A percentile compares a stretch with the other conserved stretches of the same genome.
phyloP scores from a whole-genome alignment of 345 rosid species.

The Murraya koenigii region DNA sequence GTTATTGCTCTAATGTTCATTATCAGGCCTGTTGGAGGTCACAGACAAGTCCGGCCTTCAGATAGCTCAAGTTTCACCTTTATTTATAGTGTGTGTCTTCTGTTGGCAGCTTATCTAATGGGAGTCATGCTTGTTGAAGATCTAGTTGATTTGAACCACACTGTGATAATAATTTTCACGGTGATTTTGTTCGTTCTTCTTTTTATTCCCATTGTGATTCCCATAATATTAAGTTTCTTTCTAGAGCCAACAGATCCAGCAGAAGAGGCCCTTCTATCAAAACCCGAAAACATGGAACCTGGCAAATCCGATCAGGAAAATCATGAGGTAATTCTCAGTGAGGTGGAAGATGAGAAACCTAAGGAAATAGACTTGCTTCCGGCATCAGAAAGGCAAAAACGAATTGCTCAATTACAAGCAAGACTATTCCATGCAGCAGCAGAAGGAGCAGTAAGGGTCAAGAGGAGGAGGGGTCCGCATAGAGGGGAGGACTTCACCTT shows the following conservation, averaged over 20 bases:
- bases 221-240: constrained; percentile 53
- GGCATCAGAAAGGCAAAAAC: constrained; percentile 68
- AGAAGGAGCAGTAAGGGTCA: constrained; percentile 83
- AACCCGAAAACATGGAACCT: constrained; percentile 43
- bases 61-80: constrained; percentile 65
- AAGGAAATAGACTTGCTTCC: constrained; percentile 88
- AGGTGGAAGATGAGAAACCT: constrained; percentile 94
- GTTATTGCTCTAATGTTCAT: constrained; percentile 72
- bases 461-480: constrained; percentile 75
- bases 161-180: constrained; percentile 46
- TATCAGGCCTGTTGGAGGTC: constrained; percentile 93
- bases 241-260: constrained; percentile 33
- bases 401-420: constrained; percentile 80
- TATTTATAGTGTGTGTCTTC: constrained; percentile 74
- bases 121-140: constrained; percentile 90
- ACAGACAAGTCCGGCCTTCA: constrained; percentile 68
- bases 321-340: constrained; percentile 72
- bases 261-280: constrained; percentile 63
- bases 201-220: constrained; percentile 64
- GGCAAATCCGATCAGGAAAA: constrained; percentile 37
- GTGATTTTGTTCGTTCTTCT: constrained; percentile 60
- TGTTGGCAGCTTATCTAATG: constrained; percentile 87
- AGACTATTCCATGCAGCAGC: constrained; percentile 87
- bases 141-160: constrained; percentile 52
- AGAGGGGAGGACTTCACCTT: constrained; percentile 96